Evolutionary conservation across 1,284 basidiomycete species (phyloP), one percentile per base, ranked within the genome.

Genomic region (Leccinum solheimii): DNA sequence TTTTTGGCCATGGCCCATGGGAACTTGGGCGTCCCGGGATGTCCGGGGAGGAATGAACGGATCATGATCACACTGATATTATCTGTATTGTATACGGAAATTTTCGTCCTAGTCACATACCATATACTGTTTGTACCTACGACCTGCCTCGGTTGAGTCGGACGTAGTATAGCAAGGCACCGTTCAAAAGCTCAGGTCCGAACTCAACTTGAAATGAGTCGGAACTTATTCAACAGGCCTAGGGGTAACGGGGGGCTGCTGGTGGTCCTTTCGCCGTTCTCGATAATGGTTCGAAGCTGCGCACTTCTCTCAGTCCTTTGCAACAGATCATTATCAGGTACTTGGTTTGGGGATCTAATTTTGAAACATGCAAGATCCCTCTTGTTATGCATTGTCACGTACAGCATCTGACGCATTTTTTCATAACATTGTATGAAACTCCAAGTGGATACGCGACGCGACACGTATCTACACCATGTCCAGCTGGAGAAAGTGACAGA

Each of bases 321-420:
- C 19, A 48, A 48, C 11, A 21, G 11, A 21, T 19, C 43, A 7
- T 11, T 21, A 13, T 48, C n/a, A n/a, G n/a, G n/a, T n/a, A n/a
- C n/a, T n/a, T n/a, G n/a, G n/a, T n/a, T n/a, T n/a, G 19, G 45
- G 19, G 19, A 21, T 7, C 19, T 13, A 48, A 48, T 4, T 21
- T 21, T 13, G 45, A 48, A 48, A 21, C 40, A 19, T 43, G 40
- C 40, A 43, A 19, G n/a, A 43, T 43, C n/a, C n/a, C 40, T 19
- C n/a, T 11, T 43, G 40, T 43, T 11, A 53, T 61, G 62, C 21
- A 23, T 36, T 16, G 26, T 34, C 9, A 40, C 5, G 59, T 27
- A 55, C 50, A 40, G 43, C 59, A 56, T 40, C 26, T 5, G 8
- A 10, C 19, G 62, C 26, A 45, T 32, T 38, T 48, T 62, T 67